Evolutionary conservation across 2,329 filamentous ascomycete genomes (phyloP), one percentile per base, ranked within the genome.

Genomic region (Penicillium olsonii): DNA sequence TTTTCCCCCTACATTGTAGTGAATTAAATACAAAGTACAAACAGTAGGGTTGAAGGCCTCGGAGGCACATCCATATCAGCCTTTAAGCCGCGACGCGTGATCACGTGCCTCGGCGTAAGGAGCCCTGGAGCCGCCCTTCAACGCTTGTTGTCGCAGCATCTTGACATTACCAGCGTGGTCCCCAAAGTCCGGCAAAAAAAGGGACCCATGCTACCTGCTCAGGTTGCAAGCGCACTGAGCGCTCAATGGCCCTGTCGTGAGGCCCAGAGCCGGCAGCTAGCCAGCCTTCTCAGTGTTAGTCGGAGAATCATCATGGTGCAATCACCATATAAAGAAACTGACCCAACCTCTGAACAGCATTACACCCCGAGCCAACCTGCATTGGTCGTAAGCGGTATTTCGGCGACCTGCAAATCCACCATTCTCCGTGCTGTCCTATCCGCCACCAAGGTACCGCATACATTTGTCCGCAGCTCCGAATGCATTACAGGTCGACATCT

Each of bases 371-470:
- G 83, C 48, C 88, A 87, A 48, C 77, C 84, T 10, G 88, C 88
- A 52, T 69, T 96, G 10, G 84, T 96, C 18, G 71, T 95, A 41
- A 85, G 97, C 68, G 94, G 94, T 42, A 83, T 91, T 24, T 85
- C 92, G 63, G 87, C 90, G 2, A 95, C 92, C 0, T 92, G 91
- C 34, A 97, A 97, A 74, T 89, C 84, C 26, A 82, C 83, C 40
- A 80, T 96, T 42, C 77, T 87, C 3, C 77, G 78, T 48, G 77
- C 79, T 3, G 79, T 90, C 14, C 79, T 95, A 15, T 79, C 78
- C 10, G 78, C 82, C 26, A 79, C 87, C 7, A 76, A 79, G 3
- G 75, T 74, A 27, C 66, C 66, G 11, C 67, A 75, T 53, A 68
- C 70, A 20, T 59, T 75, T 44, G 66, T 77, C 41, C 72, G 68